Evolutionary conservation across 192 early-diverging fungal genomes (phyloP).

Genomic region (Pecoramyces ruminantium): DNA sequence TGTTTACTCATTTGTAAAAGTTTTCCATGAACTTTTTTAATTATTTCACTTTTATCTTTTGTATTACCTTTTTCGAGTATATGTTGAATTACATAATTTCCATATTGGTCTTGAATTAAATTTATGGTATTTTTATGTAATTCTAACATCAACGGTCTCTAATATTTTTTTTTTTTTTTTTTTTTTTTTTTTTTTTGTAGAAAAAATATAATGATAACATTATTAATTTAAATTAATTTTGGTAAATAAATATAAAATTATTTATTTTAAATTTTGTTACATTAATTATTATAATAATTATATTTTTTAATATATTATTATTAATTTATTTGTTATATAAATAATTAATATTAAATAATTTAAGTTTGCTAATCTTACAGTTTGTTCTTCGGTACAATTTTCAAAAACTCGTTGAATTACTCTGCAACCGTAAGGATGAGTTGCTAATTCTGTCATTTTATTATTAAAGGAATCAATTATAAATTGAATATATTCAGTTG

Average conservation of each 20-base stretch:
- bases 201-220: too few species aligned
- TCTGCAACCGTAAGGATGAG: constrained; percentile 95
- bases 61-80: constrained; percentile 85
- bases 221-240: too few species aligned
- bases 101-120: constrained; percentile 96
- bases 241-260: too few species aligned
- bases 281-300: too few species aligned
- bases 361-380: constrained; percentile 12
- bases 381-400: constrained; percentile 79
- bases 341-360: too few species aligned
- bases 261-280: too few species aligned
- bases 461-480: constrained; percentile 95
- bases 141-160: constrained; percentile 76
- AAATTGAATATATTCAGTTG: constrained; percentile 81
- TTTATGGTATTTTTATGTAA: constrained; percentile 78
- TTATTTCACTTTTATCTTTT: constrained; percentile 69
- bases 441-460: constrained; percentile 86
- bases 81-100: constrained; percentile 99
- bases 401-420: constrained; percentile 99
- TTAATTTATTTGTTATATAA: too few species aligned
- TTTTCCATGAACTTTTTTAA: constrained; percentile 78
- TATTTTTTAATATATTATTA: too few species aligned
- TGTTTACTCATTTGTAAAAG: constrained; percentile 88
- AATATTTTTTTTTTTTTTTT: too few species aligned
- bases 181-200: too few species aligned